phyloP scores from a whole-genome alignment of 108 stramenopile genomes.

The Fistulifera solaris region DNA sequence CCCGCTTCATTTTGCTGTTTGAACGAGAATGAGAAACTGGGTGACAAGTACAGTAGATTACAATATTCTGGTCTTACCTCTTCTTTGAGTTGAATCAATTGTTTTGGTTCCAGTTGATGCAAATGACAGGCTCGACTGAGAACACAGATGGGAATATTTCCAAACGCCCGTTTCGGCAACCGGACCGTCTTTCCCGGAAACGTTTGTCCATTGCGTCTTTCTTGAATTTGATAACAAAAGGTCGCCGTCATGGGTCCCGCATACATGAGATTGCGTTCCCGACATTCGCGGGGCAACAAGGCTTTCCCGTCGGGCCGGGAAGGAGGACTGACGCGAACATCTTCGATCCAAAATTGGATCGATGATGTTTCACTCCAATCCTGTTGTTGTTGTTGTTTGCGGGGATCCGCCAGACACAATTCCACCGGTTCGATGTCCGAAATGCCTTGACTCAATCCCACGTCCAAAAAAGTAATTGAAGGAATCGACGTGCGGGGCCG shows the following conservation, averaged over 20 bases:
- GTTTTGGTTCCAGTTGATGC: slow-evolving; percentile 27
- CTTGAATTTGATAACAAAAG: slow-evolving; percentile 55
- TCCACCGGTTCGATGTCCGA: slow-evolving; percentile 56
- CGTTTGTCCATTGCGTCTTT: slow-evolving; percentile 52
- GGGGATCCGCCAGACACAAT: slow-evolving; percentile 47
- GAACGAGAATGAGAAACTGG: neutral
- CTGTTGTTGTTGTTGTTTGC: slow-evolving; percentile 3
- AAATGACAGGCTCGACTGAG: slow-evolving; percentile 71
- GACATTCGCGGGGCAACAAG: slow-evolving; percentile 72
- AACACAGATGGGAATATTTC: slow-evolving; percentile 94
- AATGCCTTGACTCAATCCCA: slow-evolving; percentile 47
- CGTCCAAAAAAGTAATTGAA: slow-evolving; percentile 73
- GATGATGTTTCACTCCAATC: slow-evolving; percentile 29
- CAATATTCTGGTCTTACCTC: slow-evolving; percentile 35
- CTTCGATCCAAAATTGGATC: slow-evolving; percentile 65
- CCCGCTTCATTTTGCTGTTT: slow-evolving; percentile 87
- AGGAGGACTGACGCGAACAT: slow-evolving; percentile 52
- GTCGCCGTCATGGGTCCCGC: slow-evolving; percentile 59
- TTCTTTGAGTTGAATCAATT: slow-evolving; percentile 49
- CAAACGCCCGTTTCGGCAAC: slow-evolving; percentile 46
- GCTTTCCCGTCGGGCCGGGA: slow-evolving; percentile 23
- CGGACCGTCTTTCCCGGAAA: slow-evolving; percentile 19
- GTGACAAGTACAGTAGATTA: neutral
- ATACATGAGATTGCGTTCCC: slow-evolving; percentile 69
- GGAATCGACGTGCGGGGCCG: slow-evolving; percentile 68